Evolutionary conservation across 2,329 filamentous ascomycete genomes (phyloP), one percentile per base, ranked within the genome.

Genomic region (Aspergillus spinulosporus): DNA sequence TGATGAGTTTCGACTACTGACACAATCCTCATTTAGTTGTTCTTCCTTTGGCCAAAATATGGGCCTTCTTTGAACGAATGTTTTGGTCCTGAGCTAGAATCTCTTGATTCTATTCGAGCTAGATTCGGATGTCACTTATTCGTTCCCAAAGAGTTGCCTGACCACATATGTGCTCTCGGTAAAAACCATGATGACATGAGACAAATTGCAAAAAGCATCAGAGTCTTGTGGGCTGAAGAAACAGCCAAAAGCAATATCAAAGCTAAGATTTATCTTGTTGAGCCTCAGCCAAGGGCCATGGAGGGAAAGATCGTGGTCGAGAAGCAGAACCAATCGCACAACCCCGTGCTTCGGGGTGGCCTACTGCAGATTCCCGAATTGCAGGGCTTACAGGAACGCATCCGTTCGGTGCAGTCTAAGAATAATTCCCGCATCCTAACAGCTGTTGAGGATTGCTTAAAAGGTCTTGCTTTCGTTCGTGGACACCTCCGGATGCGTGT

Each of bases 21-120:
- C 14, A 15, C 31, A 40, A 57, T 31, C 39, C 32, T 11, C 29
- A 43, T 15, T 14, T 57, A 73, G 65, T 67, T 77, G 11, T 62
- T 72, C 1, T 80, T 80, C 50, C 62, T 76, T 15, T 81, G 78
- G 80, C 79, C 78, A 2, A 59, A 64, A 1, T 66, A 75, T 32
- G 76, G 80, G 4, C 73, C 75, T 36, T 65, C 71, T 0, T 64
- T 78, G 2, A 65, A 72, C 9, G 69, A 76, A 8, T 65, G 73
- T 8, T 67, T 82, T 9, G 79, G 78, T 1, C 52, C 59, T 7
- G 71, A 72, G 36, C 68, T 74, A 6, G 77, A 81, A 61, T 70
- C 68, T 4, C 68, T 82, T 3, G 79, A 82, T 59, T 60, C 64
- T 5, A 72, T 82, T 9, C 74, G 80, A 4, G 67, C 68, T 34